Evolutionary conservation across 2,329 filamentous ascomycete species (phyloP).

Genomic region (Pseudomassariella vexata): DNA sequence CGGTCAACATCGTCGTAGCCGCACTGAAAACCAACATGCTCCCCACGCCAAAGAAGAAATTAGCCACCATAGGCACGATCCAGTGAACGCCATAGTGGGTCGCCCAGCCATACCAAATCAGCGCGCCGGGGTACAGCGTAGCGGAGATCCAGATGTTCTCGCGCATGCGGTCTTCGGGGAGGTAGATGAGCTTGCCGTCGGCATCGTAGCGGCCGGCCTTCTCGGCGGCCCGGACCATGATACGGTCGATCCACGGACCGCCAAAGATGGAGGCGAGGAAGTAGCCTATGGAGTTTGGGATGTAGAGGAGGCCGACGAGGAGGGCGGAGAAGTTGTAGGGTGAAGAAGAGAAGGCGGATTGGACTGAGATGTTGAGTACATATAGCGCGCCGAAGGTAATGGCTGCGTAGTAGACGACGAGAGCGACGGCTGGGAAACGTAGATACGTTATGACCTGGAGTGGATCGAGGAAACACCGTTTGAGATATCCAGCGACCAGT

Average conservation of each 20-base stretch:
- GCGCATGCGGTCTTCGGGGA: conserved; percentile 75
- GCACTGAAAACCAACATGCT: conserved; percentile 74
- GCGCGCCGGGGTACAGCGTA: conserved; percentile 60
- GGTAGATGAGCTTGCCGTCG: conserved; percentile 58
- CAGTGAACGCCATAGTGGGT: conserved; percentile 59
- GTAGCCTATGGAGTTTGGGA: conserved; percentile 72
- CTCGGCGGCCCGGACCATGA: conserved; percentile 73
- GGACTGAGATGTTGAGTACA: conserved; percentile 70
- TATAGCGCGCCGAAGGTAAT: conserved; percentile 73
- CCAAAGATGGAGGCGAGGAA: conserved; percentile 62
- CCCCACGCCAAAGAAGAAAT: conserved; percentile 70
- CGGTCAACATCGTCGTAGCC: conserved; percentile 76
- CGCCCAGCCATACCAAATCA: conserved; percentile 77
- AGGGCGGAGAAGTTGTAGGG: conserved; percentile 67
- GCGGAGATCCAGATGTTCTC: conserved; percentile 77
- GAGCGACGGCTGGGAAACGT: conserved; percentile 65
- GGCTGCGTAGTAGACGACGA: conserved; percentile 69
- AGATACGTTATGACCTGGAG: conserved; percentile 66
- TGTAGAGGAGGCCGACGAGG: conserved; percentile 69
- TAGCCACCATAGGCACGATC: conserved; percentile 57
- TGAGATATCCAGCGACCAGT: conserved; percentile 45
- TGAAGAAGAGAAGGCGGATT: conserved; percentile 58
- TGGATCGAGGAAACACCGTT: conserved; percentile 65
- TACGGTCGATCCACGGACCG: conserved; percentile 72
- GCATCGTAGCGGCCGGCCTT: conserved; percentile 64